These are phyloP conservation scores for Agrostemma githago DNA, from an alignment of 148 eudicot species.

Conservation along the genomic window DNA sequence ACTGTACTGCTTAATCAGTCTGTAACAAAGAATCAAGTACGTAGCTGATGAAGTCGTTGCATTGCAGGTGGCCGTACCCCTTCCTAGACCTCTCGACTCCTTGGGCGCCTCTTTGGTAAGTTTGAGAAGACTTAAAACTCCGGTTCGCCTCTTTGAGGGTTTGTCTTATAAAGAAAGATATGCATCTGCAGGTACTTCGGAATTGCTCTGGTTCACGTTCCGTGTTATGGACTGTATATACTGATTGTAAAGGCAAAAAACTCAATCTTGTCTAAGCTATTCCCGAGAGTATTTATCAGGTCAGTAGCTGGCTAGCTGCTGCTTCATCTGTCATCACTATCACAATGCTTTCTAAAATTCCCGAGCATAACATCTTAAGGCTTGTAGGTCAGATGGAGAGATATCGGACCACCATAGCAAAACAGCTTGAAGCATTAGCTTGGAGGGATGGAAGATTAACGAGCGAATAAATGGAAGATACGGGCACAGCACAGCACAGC, in stretches of 20 bases:
- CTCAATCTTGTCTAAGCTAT: constrained; percentile 45
- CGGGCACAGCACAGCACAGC: not conserved
- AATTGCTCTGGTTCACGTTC: constrained; percentile 56
- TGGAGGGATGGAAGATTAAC: not conserved
- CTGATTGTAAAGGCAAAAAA: constrained; percentile 51
- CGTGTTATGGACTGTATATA: constrained; percentile 62
- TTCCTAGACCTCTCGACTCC: constrained; percentile 82
- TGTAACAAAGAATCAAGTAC: not conserved
- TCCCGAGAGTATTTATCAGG: constrained; percentile 55
- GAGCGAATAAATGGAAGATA: not conserved
- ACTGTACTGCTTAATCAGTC: not conserved
- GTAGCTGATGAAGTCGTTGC: constrained; percentile 13
- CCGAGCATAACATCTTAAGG: not conserved
- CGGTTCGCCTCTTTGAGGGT: not conserved
- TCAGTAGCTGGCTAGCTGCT: constrained; percentile 12
- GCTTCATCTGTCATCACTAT: not conserved
- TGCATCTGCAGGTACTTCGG: constrained; percentile 58
- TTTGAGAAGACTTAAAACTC: not conserved
- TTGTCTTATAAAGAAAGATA: not conserved
- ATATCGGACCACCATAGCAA: constrained; percentile 3
- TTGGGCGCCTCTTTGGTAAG: constrained; percentile 81
- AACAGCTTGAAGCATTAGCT: constrained; percentile 13
- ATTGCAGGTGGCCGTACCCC: constrained; percentile 98
- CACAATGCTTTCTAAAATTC: not conserved
- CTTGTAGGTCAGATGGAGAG: constrained; percentile 18